phyloP scores from a whole-genome alignment of 2,329 filamentous ascomycete species.

The Thyridium curvatum region DNA sequence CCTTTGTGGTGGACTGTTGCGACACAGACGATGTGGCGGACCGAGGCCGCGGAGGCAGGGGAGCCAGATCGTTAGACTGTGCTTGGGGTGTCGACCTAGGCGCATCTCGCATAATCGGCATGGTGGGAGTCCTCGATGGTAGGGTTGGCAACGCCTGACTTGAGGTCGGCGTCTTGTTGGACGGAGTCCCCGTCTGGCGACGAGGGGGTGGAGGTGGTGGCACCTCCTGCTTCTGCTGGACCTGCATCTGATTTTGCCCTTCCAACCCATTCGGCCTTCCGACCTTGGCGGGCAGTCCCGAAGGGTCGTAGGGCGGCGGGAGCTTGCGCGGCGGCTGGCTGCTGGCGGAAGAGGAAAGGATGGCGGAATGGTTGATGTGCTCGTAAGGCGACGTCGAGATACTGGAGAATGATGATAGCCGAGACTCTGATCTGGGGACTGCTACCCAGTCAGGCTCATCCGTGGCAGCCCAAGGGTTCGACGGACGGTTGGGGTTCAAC shows the following conservation, averaged over 20 bases:
- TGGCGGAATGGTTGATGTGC: conserved; percentile 44
- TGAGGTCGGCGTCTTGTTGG: conserved; percentile 13
- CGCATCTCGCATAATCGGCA: conserved; percentile 2
- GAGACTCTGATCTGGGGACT: conserved; percentile 47
- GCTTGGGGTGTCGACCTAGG: conserved; percentile 6
- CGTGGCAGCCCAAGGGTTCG: conserved; percentile 74
- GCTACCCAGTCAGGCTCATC: conserved; percentile 82
- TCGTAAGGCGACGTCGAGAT: conserved; percentile 56
- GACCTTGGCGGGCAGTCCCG: conserved; percentile 36
- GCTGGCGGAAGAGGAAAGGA: conserved; percentile 38
- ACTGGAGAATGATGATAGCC: conserved; percentile 47
- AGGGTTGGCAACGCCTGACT: no score
- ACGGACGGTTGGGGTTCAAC: conserved; percentile 66
- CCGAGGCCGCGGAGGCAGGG: conserved; percentile 24
- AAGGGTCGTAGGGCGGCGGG: conserved; percentile 43
- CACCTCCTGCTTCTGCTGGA: conserved; percentile 21
- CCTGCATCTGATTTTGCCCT: conserved; percentile 21
- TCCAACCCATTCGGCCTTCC: conserved; percentile 36
- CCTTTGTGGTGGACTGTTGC: conserved; percentile 25
- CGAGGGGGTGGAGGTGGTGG: conserved; percentile 35
- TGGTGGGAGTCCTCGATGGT: background rate
- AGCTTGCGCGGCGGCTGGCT: conserved; percentile 41
- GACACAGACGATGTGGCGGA: no score
- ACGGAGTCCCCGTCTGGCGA: conserved; percentile 11
- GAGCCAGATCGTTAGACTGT: conserved; percentile 14